Evolutionary conservation across 2,329 filamentous ascomycete genomes (phyloP).

Genomic region (Diaporthe eres): DNA sequence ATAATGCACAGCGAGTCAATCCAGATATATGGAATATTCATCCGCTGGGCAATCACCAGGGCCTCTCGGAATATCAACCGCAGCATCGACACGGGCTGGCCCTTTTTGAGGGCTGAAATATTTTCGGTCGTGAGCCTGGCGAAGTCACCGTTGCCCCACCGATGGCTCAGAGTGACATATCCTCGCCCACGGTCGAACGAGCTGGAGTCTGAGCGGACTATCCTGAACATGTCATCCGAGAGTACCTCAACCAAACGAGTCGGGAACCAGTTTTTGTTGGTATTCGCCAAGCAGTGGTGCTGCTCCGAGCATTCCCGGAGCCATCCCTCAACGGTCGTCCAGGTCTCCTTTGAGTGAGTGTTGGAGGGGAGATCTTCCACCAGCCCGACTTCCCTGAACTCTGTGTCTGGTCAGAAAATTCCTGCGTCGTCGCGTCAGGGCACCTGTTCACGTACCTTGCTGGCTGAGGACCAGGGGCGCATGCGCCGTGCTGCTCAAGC

Average conservation of each 20-base stretch:
- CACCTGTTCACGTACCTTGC: not conserved
- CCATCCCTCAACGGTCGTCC: not conserved
- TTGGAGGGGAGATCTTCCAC: not conserved
- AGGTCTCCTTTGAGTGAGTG: not conserved
- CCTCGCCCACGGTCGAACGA: fast-evolving
- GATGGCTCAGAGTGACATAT: not conserved
- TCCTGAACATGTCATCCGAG: not conserved
- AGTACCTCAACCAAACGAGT: not conserved
- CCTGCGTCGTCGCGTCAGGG: not conserved
- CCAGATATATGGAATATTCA: not conserved
- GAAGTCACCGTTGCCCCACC: not conserved
- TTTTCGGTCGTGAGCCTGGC: not conserved
- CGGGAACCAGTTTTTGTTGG: not conserved
- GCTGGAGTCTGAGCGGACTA: not conserved
- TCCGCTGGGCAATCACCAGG: not conserved
- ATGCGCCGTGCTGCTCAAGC: not conserved
- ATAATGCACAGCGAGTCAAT: conserved; percentile 22
- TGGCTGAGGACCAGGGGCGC: not conserved
- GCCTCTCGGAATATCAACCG: not conserved
- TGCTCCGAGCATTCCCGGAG: not conserved
- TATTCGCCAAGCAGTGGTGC: not conserved
- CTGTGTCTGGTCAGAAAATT: not conserved
- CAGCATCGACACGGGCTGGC: not conserved
- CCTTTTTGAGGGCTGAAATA: not conserved
- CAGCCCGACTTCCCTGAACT: not conserved